A percentile compares a stretch with the other conserved stretches of the same genome.
Evolutionary conservation across 2,329 filamentous ascomycete genomes (phyloP).

Genomic region (Fusarium nanum): DNA sequence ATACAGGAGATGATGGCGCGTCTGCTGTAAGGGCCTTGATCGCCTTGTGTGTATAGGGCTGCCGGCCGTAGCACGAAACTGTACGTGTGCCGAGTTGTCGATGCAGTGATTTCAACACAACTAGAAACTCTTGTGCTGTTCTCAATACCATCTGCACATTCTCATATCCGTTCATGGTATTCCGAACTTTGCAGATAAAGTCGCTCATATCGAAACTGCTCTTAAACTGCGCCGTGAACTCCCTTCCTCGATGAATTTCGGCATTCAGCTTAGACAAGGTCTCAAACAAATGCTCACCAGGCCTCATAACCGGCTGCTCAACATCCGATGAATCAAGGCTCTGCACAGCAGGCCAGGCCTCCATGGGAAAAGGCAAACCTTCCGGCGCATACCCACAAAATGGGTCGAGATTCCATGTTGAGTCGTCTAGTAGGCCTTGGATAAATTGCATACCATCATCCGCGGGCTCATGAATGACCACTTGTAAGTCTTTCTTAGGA

Average conservation of each 20-base stretch:
- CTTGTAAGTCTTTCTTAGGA: slow-evolving; percentile 35
- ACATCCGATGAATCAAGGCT: slow-evolving; percentile 12
- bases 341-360: slow-evolving; percentile 33
- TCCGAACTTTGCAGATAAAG: slow-evolving; percentile 30
- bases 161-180: slow-evolving; percentile 33
- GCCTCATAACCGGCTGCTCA: slow-evolving; percentile 20
- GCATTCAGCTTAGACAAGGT: slow-evolving; percentile 40
- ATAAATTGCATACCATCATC: slow-evolving; percentile 32
- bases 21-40: slow-evolving; percentile 12
- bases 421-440: slow-evolving; percentile 31
- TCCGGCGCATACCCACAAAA: slow-evolving; percentile 22
- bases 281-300: slow-evolving; percentile 33
- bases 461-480: neutral
- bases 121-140: slow-evolving; percentile 44
- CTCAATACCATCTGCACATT: slow-evolving; percentile 40
- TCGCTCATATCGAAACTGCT: slow-evolving; percentile 12
- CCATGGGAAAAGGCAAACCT: slow-evolving; percentile 35
- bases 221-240: slow-evolving; percentile 13
- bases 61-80: slow-evolving; percentile 6
- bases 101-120: slow-evolving; percentile 42
- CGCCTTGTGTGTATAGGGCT: slow-evolving; percentile 14
- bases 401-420: slow-evolving; percentile 34
- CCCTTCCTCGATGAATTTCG: slow-evolving; percentile 37
- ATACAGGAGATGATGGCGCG: slow-evolving; percentile 1
- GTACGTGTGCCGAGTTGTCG: slow-evolving; percentile 35